Evolutionary conservation across 805 yeast species (phyloP).

Genomic region (Yarrowia sp.): DNA sequence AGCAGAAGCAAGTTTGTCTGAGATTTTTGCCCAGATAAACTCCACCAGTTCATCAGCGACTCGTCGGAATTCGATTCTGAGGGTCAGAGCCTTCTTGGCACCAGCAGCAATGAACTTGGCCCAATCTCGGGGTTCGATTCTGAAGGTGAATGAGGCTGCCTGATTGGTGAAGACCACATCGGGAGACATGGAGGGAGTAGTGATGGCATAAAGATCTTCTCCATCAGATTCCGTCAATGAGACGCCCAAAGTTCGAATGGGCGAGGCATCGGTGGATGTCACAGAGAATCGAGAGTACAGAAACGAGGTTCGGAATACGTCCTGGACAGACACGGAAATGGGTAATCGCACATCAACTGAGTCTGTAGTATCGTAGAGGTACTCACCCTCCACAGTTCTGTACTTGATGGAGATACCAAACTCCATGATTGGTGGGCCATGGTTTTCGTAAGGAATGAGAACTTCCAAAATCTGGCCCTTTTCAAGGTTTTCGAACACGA

Average conservation of each 20-base stretch:
- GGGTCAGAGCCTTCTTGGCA: conserved; percentile 27
- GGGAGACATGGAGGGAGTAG: conserved; percentile 34
- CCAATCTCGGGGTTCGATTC: conserved; percentile 40
- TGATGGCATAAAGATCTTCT: conserved; percentile 39
- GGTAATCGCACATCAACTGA: conserved; percentile 52
- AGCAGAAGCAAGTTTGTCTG: conserved; percentile 22
- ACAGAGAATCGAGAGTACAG: conserved; percentile 67
- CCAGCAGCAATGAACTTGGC: conserved; percentile 42
- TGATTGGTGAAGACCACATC: conserved; percentile 63
- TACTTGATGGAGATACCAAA: conserved; percentile 33
- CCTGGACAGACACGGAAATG: conserved; percentile 76
- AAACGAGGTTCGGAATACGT: conserved; percentile 56
- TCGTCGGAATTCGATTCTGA: conserved; percentile 29
- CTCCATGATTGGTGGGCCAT: conserved; percentile 19
- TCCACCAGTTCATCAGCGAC: conserved; percentile 30
- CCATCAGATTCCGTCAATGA: conserved; percentile 43
- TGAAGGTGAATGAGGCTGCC: conserved; percentile 60
- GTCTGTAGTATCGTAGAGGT: conserved; percentile 31
- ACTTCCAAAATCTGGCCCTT: conserved; percentile 32
- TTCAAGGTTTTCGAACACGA: conserved; percentile 35
- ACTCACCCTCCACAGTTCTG: conserved; percentile 29
- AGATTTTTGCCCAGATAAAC: conserved; percentile 20
- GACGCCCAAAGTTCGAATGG: conserved; percentile 53
- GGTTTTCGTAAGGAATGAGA: conserved; percentile 28
- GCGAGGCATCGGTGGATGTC: conserved; percentile 48